Base-by-base conservation (phyloP, 225 moss, liverwort and hornwort genomes). In the Bryoerythrophyllum caledonicum region DNA sequence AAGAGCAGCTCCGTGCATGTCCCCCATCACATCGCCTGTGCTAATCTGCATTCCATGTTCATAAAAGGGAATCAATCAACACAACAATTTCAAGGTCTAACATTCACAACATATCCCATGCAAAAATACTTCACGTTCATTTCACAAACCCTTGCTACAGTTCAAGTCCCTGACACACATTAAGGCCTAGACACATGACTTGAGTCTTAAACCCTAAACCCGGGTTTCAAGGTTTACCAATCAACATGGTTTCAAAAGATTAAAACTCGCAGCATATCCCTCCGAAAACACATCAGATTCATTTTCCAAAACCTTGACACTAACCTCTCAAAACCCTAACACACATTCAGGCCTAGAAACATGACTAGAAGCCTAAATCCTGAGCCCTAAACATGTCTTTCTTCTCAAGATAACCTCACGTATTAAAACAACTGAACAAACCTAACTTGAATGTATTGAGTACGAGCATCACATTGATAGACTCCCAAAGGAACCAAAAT, bases 21-120 rank as follows among this genome's bases (percentile, higher is more conserved):
- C 92, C 8, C 94, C 94, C 94, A 94, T 94, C 68, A 94, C 90
- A 82, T 94, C 92, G 49, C 94, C 92, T 21, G 92, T 85, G 76
- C 94, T 95, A 46, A 95, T 82, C 94, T 95, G 70, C 55, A 71
- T 72, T 15, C 63, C 27, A 27, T n/a, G 10, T 38, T 1, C 38
- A 19, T 17, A 30, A 40, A 3, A 48, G 62, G 70, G 26, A 2
- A 2, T 34, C 34, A 60, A 26, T 49, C 48, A 48, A 32, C 32
- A 0, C n/a, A 32, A 76, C 25, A 41, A 15, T 65, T 75, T 19
- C 24, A 44, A 66, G 43, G 24, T 32, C 35, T 38, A 10, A 9
- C 12, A 23, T n/a, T 34, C 38, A 15, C 13, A 21, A 16, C 8
- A 27, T 23, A 60, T 60, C 41, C 27, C 44, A 38, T 2, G 17